Evolutionary conservation across 1,284 basidiomycete species (phyloP).

Genomic region (Marasmius tenuissimus): DNA sequence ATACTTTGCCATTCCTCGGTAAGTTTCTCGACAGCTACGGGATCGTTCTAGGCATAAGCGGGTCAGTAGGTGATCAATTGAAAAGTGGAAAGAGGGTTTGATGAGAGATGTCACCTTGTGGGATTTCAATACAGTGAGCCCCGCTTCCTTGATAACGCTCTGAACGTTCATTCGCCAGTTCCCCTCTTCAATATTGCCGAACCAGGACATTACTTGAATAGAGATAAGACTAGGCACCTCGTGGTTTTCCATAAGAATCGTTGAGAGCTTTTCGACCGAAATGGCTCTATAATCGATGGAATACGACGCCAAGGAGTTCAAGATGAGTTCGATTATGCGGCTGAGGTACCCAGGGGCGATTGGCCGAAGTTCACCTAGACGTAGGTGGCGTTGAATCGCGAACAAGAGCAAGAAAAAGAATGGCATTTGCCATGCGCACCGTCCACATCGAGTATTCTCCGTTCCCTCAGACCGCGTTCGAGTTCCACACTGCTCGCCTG

Average conservation of each 20-base stretch:
- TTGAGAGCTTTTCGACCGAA: constrained; percentile 52
- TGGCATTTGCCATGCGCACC: constrained; percentile 39
- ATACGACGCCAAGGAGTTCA: constrained; percentile 67
- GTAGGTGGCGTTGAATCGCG: background rate
- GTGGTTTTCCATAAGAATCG: constrained; percentile 69
- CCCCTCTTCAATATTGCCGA: constrained; percentile 58
- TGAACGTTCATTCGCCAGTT: constrained; percentile 66
- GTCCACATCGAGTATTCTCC: constrained; percentile 70
- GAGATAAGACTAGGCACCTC: constrained; percentile 66
- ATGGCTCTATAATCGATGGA: constrained; percentile 48
- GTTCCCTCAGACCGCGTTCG: constrained; percentile 57
- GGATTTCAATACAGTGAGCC: constrained; percentile 66
- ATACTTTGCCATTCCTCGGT: constrained; percentile 64
- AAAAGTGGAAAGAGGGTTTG: background rate
- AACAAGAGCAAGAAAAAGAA: background rate
- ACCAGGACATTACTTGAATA: constrained; percentile 76
- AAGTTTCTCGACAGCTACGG: constrained; percentile 56
- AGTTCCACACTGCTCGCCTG: constrained; percentile 82
- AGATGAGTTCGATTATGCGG: constrained; percentile 69
- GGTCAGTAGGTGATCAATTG: background rate
- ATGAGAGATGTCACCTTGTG: constrained; percentile 48
- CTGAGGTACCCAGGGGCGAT: constrained; percentile 67
- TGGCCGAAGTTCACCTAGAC: constrained; percentile 63
- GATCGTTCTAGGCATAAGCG: constrained; percentile 43
- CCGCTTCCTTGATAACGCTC: constrained; percentile 64